Conservation (phyloP, 495 filamentous ascomycete genomes). For the Penicillium turbatum region DNA sequence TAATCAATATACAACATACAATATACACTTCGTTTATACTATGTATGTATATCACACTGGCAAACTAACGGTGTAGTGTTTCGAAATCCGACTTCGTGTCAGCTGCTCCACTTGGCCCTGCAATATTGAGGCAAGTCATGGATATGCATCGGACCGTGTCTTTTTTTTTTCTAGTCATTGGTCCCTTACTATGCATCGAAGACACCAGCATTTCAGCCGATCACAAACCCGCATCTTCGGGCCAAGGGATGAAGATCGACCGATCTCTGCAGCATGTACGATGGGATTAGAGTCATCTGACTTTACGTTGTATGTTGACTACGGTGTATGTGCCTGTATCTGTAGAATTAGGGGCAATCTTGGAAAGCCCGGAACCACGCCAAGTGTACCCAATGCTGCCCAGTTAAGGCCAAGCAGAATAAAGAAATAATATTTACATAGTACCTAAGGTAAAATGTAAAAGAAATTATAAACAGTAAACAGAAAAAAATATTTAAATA, state of each 20-base stretch:
- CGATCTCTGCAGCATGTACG: slow-evolving; percentile 10
- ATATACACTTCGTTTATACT: no score
- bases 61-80: slow-evolving; percentile 2
- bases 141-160: slow-evolving; percentile 12
- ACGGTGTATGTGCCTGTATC: background rate
- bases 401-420: slow-evolving; percentile 5
- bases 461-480: background rate
- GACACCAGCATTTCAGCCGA: slow-evolving; percentile 25
- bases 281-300: background rate
- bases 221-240: slow-evolving; percentile 24
- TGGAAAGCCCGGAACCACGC: background rate
- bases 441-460: background rate
- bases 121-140: slow-evolving; percentile 25
- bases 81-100: background rate
- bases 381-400: background rate
- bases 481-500: background rate
- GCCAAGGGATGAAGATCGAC: slow-evolving; percentile 13
- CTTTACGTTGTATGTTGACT: background rate
- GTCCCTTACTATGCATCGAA: slow-evolving; percentile 19
- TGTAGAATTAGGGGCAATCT: background rate
- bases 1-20: background rate
- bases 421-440: slow-evolving; percentile 1
- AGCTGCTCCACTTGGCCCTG: slow-evolving; percentile 23
- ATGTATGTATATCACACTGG: no score
- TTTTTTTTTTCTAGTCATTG: slow-evolving; percentile 8